These are phyloP conservation scores for Exophiala aquamarina DNA, from an alignment of 2,329 filamentous ascomycete species.

Conservation along the genomic window DNA sequence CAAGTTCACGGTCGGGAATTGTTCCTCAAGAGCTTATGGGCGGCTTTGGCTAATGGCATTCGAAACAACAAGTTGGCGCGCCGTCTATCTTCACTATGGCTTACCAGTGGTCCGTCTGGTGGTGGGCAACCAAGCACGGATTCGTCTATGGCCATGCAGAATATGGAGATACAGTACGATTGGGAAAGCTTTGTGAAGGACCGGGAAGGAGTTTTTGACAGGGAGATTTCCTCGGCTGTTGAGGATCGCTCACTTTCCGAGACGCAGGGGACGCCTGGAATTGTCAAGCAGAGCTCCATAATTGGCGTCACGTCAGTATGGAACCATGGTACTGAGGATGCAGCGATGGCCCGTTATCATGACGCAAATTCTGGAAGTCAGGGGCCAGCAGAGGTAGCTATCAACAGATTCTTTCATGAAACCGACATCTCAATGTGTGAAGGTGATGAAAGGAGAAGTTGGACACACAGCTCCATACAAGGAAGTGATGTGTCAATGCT, in stretches of 20 bases:
- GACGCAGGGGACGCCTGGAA: no score
- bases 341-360: background rate
- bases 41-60: constrained; percentile 9
- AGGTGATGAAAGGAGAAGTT: constrained; percentile 8
- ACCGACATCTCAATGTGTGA: background rate
- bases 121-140: no score
- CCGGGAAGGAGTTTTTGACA: no score
- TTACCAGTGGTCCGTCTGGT: no score
- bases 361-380: constrained; percentile 1
- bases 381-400: background rate
- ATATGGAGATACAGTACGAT: background rate
- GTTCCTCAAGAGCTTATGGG: constrained; percentile 13
- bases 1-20: background rate
- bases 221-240: no score
- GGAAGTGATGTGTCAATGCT: constrained; percentile 25
- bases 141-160: no score
- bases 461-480: constrained; percentile 11
- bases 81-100: no score
- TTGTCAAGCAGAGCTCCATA: background rate
- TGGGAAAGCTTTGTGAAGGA: background rate
- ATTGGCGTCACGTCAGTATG: constrained; percentile 5
- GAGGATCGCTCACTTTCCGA: no score
- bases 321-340: constrained; percentile 1
- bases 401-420: constrained; percentile 2
- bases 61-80: constrained; percentile 11